Base-by-base conservation (phyloP, 1,284 basidiomycete genomes). In the Vanrija humicola region DNA sequence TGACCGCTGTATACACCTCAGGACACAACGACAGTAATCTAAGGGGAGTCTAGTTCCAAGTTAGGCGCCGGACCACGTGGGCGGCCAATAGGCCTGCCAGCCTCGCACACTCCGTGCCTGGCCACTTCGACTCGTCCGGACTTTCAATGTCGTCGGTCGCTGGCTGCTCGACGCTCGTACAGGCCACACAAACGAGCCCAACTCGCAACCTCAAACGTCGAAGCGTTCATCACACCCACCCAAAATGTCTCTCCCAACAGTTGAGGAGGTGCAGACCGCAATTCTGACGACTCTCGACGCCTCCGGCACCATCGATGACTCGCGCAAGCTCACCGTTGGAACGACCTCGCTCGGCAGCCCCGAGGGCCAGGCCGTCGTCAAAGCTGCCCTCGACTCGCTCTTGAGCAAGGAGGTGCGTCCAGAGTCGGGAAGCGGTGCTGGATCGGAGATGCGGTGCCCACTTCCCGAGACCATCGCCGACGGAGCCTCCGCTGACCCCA, bases 361-460 rank as follows among this genome's bases (percentile, higher is more conserved):
- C 16, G 82, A 84, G 52, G 84, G 86, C 71, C 92, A 95, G 79
- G 85, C 86, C 64, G 80, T 81, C 53, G 83, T 96, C 66, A 86
- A 93, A 53, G 89, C 89, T 63, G 90, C 89, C 7, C 80, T 97
- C 61, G 94, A 94, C 77, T 93, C 89, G 48, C 80, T 97, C 56
- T 79, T 83, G 16, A 89, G 88, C 75, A 87, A 89, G 73, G 89
- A 95, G 70, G 92, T 89, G 72, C 62, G 84, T 69, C 7, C 12
- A 9, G n/a, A 21, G 6, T 5, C 26, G 28, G 79, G 23, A 21
- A 15, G 34, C 9, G 25, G n/a, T 8, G 16, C 62, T 34, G 29
- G 21, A 5, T 23, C 29, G 3, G 28, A 4, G 38, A 2, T 10
- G 18, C 8, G 3, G n/a, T 8, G 18, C n/a, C 3, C 4, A 3